Percentiles rank a stretch among this genome's conserved stretches.
Evolutionary conservation across 495 filamentous ascomycete genomes (phyloP).

Genomic region (Xylaria flabelliformis): DNA sequence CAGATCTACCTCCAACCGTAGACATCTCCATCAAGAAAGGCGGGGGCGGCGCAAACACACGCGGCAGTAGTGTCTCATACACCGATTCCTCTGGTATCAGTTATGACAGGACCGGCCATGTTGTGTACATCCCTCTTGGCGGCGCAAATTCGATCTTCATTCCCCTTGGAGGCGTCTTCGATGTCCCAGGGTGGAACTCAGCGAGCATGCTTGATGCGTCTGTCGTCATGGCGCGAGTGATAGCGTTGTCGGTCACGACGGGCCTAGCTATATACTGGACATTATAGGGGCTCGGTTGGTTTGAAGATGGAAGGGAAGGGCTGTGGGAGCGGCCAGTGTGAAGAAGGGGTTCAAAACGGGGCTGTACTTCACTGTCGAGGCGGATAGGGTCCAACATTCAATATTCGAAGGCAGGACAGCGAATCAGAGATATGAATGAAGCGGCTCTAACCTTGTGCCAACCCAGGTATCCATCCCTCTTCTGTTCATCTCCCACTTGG

Average conservation of each 20-base stretch:
- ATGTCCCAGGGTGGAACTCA: not conserved
- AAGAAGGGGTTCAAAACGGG: not conserved
- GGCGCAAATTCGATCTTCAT: not conserved
- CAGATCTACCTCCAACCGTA: too few species aligned
- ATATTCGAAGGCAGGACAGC: not conserved
- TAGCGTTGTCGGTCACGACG: not conserved
- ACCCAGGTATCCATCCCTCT: not conserved
- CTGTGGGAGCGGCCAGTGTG: not conserved
- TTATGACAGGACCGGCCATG: not conserved
- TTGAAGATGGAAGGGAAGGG: not conserved
- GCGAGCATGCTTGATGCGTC: not conserved
- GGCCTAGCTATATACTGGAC: not conserved
- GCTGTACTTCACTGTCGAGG: not conserved
- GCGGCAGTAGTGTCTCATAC: not conserved
- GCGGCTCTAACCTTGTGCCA: not conserved
- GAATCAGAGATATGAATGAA: not conserved
- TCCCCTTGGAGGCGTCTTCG: not conserved
- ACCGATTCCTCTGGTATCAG: not conserved
- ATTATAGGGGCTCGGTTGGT: not conserved
- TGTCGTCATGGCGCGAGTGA: not conserved
- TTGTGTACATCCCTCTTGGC: not conserved
- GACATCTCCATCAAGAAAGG: not conserved
- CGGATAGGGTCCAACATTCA: not conserved
- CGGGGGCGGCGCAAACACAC: not conserved
- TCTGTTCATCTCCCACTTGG: not conserved